These are phyloP conservation scores for Paramecium caudatum DNA, from an alignment of 73 alveolate genomes.

Conservation along the genomic window DNA sequence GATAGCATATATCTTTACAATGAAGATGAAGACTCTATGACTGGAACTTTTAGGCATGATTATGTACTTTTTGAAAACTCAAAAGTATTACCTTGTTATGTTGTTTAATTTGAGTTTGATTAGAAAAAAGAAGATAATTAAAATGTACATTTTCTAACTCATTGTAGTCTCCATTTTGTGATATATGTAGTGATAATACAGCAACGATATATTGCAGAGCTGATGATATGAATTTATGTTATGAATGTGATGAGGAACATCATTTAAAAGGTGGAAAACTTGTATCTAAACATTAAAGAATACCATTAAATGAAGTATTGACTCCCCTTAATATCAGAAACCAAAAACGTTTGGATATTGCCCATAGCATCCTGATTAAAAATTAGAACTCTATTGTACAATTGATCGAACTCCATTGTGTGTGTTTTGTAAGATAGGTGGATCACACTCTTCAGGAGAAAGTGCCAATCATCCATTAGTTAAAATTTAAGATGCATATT, in stretches of 20 bases:
- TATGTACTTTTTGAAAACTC: slow-evolving; percentile 75
- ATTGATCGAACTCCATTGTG: slow-evolving; percentile 76
- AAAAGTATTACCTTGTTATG: slow-evolving; percentile 71
- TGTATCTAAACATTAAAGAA: slow-evolving; percentile 67
- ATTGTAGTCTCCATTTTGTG: slow-evolving; percentile 53
- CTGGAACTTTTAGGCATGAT: slow-evolving; percentile 74
- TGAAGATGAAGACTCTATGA: slow-evolving; percentile 69
- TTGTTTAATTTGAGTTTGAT: slow-evolving; percentile 78
- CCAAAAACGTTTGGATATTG: slow-evolving; percentile 77
- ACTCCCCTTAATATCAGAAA: not conserved
- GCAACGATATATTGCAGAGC: slow-evolving; percentile 78
- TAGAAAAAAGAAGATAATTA: slow-evolving; percentile 62
- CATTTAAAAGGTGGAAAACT: slow-evolving; percentile 73
- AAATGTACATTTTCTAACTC: not conserved
- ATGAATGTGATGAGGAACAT: slow-evolving; percentile 80
- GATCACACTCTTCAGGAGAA: slow-evolving; percentile 80
- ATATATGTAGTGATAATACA: slow-evolving; percentile 66
- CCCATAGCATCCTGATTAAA: slow-evolving; percentile 72
- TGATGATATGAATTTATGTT: slow-evolving; percentile 77
- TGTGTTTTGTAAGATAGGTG: slow-evolving; percentile 80
- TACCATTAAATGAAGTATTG: slow-evolving; percentile 37
- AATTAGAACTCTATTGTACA: slow-evolving; percentile 79
- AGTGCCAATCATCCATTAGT: slow-evolving; percentile 76
- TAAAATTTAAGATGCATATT: slow-evolving; percentile 80
- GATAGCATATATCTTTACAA: slow-evolving; percentile 75